A percentile compares a stretch with the other conserved stretches of the same genome.
Conservation (phyloP, 2,329 filamentous ascomycete species). For the Drechmeria coniospora region DNA sequence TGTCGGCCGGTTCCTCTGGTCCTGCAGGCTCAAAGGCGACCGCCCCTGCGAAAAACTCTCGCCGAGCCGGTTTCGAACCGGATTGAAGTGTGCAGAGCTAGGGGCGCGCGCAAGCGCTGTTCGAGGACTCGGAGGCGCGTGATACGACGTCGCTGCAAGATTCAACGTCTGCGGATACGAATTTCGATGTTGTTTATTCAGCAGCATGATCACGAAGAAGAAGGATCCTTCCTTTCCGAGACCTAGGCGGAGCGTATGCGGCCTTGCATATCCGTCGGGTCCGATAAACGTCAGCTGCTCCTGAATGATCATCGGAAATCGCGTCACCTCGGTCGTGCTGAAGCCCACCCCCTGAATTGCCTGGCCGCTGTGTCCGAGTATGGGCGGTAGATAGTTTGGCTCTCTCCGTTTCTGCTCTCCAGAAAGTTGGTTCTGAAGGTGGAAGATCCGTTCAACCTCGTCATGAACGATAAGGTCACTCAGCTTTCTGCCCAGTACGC, state of each 20-base stretch:
- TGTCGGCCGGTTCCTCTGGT: not conserved
- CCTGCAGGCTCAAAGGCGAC: not conserved
- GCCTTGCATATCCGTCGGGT: slow-evolving; percentile 34
- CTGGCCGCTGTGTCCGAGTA: slow-evolving; percentile 39
- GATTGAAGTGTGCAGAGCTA: slow-evolving; percentile 31
- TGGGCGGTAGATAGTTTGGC: slow-evolving; percentile 48
- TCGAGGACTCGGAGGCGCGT: slow-evolving; percentile 14
- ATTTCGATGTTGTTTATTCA: slow-evolving; percentile 22
- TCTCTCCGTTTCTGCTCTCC: slow-evolving; percentile 42
- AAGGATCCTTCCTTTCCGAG: slow-evolving; percentile 45
- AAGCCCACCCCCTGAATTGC: slow-evolving; percentile 41
- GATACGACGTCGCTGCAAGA: slow-evolving; percentile 25
- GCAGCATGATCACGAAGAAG: slow-evolving; percentile 42
- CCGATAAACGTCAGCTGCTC: slow-evolving; percentile 40
- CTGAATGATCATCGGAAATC: slow-evolving; percentile 34
- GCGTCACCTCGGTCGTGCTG: slow-evolving; percentile 33
- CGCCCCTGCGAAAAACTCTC: slow-evolving; percentile 14
- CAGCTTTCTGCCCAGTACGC: slow-evolving; percentile 33
- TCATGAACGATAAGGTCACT: slow-evolving; percentile 34
- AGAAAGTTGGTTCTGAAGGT: slow-evolving; percentile 35
- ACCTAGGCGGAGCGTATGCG: slow-evolving; percentile 35
- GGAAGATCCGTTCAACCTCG: slow-evolving; percentile 36
- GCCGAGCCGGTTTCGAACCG: slow-evolving; percentile 23
- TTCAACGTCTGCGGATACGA: slow-evolving; percentile 29
- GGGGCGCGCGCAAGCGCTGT: slow-evolving; percentile 25